Evolutionary conservation across 129 eudicot species (phyloP).

Genomic region (Pseudognaphalium luteoalbum): DNA sequence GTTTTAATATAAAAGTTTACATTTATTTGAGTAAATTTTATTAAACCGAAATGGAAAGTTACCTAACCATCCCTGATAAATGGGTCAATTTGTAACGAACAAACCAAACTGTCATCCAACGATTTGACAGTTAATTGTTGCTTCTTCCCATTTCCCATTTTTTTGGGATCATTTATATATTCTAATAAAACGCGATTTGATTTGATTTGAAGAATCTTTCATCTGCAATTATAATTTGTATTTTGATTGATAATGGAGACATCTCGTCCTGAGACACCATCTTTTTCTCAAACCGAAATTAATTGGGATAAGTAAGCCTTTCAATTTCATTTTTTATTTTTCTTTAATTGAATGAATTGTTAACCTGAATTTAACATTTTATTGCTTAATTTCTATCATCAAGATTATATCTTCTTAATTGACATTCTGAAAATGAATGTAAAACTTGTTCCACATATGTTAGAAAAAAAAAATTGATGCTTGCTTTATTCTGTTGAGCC

Average conservation of each 20-base stretch:
- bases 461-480: too few relatives aligned
- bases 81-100: neutral
- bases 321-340: neutral
- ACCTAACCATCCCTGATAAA: neutral
- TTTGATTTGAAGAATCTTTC: neutral
- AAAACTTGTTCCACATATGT: too few relatives aligned
- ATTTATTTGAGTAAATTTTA: too few relatives aligned
- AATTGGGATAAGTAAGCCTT: slow-evolving; percentile 89
- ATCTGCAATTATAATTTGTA: too few relatives aligned
- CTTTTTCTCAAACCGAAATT: slow-evolving; percentile 76
- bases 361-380: neutral
- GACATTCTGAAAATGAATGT: too few relatives aligned
- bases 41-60: too few relatives aligned
- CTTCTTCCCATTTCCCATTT: neutral
- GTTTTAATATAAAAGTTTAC: too few relatives aligned
- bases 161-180: neutral
- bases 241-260: neutral
- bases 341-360: neutral
- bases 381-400: neutral
- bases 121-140: neutral
- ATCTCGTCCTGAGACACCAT: neutral
- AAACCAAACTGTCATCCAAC: neutral
- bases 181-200: neutral
- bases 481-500: neutral
- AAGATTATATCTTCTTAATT: too few relatives aligned